Conservation (phyloP, 805 yeast genomes). For the Kluyveromyces dobzhanskii region DNA sequence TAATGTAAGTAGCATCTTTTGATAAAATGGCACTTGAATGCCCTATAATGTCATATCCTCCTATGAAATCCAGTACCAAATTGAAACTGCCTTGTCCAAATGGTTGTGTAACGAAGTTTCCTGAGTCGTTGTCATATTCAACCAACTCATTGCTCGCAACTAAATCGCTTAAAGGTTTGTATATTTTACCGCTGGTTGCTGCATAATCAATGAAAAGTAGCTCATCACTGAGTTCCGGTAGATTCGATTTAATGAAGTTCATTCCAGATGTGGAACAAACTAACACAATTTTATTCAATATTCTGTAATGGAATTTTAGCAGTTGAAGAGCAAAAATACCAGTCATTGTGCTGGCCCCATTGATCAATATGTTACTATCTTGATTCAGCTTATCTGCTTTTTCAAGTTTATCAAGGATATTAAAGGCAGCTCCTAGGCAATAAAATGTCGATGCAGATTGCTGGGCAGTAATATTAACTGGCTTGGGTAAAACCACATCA, state of each 20-base stretch:
- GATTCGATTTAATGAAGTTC: conserved; percentile 31
- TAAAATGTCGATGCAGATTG: conserved; percentile 61
- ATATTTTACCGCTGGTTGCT: conserved; percentile 22
- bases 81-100: conserved; percentile 45
- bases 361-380: conserved; percentile 46
- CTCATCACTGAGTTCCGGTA: conserved; percentile 33
- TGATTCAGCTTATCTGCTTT: conserved; percentile 26
- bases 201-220: conserved; percentile 30
- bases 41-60: conserved; percentile 48
- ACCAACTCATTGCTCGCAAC: conserved; percentile 29
- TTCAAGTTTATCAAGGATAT: conserved; percentile 30
- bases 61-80: conserved; percentile 60
- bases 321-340: conserved; percentile 57
- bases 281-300: conserved; percentile 42
- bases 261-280: conserved; percentile 50
- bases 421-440: conserved; percentile 56
- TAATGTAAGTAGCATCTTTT: conserved; percentile 43
- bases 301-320: conserved; percentile 43
- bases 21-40: conserved; percentile 37
- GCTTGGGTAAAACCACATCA: conserved; percentile 42
- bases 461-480: conserved; percentile 36
- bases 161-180: conserved; percentile 26
- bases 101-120: conserved; percentile 17
- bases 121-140: conserved; percentile 24
- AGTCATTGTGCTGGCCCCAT: conserved; percentile 76